Percentiles rank a stretch among this genome's conserved stretches.
phyloP scores from a whole-genome alignment of 441 rosid genomes.

The Gossypium lobatum region DNA sequence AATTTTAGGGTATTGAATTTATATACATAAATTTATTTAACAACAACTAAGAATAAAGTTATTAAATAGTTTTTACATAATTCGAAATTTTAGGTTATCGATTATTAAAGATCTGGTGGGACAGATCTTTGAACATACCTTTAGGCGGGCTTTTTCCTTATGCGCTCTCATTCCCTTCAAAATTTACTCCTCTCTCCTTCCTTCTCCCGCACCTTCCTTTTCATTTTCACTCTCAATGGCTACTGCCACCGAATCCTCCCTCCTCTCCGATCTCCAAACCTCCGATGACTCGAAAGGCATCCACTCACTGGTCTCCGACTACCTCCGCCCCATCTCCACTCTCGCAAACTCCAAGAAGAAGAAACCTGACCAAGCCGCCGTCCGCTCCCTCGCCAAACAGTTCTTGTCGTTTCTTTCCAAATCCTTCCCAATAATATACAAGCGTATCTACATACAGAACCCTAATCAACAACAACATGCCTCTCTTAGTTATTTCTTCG shows the following conservation, averaged over 20 bases:
- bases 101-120: not conserved
- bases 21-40: no score
- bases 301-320: constrained; percentile 35
- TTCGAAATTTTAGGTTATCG: no score
- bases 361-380: constrained; percentile 21
- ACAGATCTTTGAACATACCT: not conserved
- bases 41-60: no score
- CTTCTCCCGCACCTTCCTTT: not conserved
- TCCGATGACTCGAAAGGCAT: constrained; percentile 20
- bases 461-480: constrained; percentile 16
- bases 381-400: constrained; percentile 39
- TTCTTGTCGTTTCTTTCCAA: constrained; percentile 35
- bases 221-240: constrained; percentile 20
- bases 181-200: not conserved
- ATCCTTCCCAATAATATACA: constrained; percentile 34
- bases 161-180: not conserved
- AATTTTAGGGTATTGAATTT: no score
- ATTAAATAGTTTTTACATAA: no score
- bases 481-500: constrained; percentile 29
- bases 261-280: constrained; percentile 37
- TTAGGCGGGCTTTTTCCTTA: constrained; percentile 7
- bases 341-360: constrained; percentile 8
- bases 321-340: constrained; percentile 35
- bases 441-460: constrained; percentile 32
- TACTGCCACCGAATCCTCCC: constrained; percentile 27